Evolutionary conservation across 2,329 filamentous ascomycete species (phyloP), one percentile per base, ranked within the genome.

Genomic region (Fusarium sp.): DNA sequence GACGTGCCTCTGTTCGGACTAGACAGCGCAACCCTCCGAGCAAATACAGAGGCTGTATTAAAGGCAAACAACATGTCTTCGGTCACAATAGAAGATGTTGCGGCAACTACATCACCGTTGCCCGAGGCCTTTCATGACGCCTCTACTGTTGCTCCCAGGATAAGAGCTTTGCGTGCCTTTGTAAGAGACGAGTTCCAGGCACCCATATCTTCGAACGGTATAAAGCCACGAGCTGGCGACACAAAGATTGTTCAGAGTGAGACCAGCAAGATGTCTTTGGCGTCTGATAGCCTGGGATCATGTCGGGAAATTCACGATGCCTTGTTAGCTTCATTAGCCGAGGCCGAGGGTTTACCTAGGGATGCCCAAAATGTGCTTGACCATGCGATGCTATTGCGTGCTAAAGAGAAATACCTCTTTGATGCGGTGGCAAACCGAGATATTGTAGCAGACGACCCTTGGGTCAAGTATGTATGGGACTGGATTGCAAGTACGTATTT

Each of bases 391-490:
- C 74, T 88, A 9, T 74, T 85, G 33, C 83, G 87, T 14, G 84
- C 85, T 8, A 84, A 83, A 60, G 84, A 86, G 65, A 82, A 80
- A 50, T 89, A 89, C 60, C 75, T 88, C 1, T 88, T 89, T 58
- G 79, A 93, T 67, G 87, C 86, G 55, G 75, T 77, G 14, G 82
- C 79, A 43, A 95, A 95, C 68, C 83, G 84, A 59, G 76, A 81
- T 6, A 83, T 93, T n/a, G 82, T 90, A 1, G 79, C 82, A 6
- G 89, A 92, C 57, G 88, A 93, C 68, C 85, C 84, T 27, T 91
- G 90, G 85, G 78, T 94, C n/a, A 83, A 87, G 53, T 88, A 90
- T 52, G 78, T 91, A n/a, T 96, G 92, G 92, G 84, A 86, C 42
- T 91, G 90, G 81, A 80, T 93, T 43, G 81, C 84, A 55, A 86